Conservation (phyloP, 2,329 filamentous ascomycete species). For the Verticillium zaregamsianum region DNA sequence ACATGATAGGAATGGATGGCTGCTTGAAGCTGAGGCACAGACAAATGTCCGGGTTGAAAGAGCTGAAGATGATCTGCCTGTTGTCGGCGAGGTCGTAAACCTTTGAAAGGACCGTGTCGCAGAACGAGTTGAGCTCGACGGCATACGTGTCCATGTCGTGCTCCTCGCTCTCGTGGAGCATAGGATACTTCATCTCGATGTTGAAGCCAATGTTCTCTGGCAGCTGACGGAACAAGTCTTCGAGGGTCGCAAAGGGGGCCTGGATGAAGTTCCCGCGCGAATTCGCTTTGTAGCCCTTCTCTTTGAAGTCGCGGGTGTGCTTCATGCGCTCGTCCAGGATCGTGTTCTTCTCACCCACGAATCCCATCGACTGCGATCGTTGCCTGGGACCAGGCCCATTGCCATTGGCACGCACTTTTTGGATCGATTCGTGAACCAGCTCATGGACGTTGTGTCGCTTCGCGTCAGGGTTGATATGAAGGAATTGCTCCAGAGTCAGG, state of each 20-base stretch:
- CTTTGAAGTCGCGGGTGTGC: constrained; percentile 91
- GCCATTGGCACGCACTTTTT: background rate
- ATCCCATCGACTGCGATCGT: constrained; percentile 53
- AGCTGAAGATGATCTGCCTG: constrained; percentile 94
- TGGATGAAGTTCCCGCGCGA: constrained; percentile 92
- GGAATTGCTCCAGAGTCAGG: constrained; percentile 89
- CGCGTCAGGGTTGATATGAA: constrained; percentile 69
- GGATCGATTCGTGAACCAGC: background rate
- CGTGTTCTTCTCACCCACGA: constrained; percentile 38
- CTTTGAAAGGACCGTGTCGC: constrained; percentile 84
- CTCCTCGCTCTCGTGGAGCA: constrained; percentile 92
- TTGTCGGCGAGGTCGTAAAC: constrained; percentile 81
- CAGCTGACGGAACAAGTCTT: constrained; percentile 85
- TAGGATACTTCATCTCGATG: constrained; percentile 98
- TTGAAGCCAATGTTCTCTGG: constrained; percentile 88
- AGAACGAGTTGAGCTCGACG: constrained; percentile 93
- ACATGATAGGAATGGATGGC: constrained; percentile 91
- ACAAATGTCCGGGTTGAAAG: constrained; percentile 96
- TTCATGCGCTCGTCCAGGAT: constrained; percentile 70
- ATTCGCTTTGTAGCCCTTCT: constrained; percentile 94
- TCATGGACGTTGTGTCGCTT: constrained; percentile 12
- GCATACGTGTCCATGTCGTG: constrained; percentile 97
- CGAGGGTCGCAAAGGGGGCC: constrained; percentile 89
- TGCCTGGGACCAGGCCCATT: constrained; percentile 26
- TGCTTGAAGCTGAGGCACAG: constrained; percentile 94